Evolutionary conservation across 305 asterid genomes (phyloP), one percentile per base, ranked within the genome.

Genomic region (Stenogyne calaminthoides): DNA sequence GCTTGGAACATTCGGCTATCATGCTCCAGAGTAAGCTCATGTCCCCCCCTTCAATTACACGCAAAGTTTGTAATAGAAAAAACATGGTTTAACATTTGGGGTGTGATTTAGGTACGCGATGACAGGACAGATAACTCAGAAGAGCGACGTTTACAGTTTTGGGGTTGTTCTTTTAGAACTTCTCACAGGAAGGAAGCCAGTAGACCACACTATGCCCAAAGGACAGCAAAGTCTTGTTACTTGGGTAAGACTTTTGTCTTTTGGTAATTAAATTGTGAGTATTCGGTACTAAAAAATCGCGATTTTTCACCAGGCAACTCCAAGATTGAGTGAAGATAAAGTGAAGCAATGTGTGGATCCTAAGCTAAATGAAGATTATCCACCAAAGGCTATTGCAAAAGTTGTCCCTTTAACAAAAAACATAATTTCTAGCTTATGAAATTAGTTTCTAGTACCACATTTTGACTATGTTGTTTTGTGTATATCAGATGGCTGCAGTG

Each of bases 311-410:
- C 83, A 93, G 98, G 98, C 98, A 71, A 93, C 98, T 71, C 98
- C 98, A 76, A 86, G 98, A 83, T 69, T 93, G 89, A 93, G 98
- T 78, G 98, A 93, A 81, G 98, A 93, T 78, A 93, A 93, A 84
- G 98, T 93, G 82, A 93, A 91, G 86, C 98, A 93, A 70, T 93
- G 98, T 77, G 95, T 93, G 75, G 98, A 93, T 91, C 96, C 96
- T 40, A 91, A 93, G 81, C 94, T 89, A 69, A 84, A 86, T 42
- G 85, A 88, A 1, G 97, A 91, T 0, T 93, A 82, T 77, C 97
- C 97, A 32, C 95, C 98, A 55, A 93, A 93, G 81, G 97, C 98
- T 57, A 85, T 91, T 76, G 97, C 97, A n/a, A 93, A 93, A 97
- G 98, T 39, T 14, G 2, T 52, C 32, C 20, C 44, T 9, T 15